A percentile compares a stretch with the other conserved stretches of the same genome.
Evolutionary conservation across 345 rosid species (phyloP).

Genomic region (Eucalyptus marginata): DNA sequence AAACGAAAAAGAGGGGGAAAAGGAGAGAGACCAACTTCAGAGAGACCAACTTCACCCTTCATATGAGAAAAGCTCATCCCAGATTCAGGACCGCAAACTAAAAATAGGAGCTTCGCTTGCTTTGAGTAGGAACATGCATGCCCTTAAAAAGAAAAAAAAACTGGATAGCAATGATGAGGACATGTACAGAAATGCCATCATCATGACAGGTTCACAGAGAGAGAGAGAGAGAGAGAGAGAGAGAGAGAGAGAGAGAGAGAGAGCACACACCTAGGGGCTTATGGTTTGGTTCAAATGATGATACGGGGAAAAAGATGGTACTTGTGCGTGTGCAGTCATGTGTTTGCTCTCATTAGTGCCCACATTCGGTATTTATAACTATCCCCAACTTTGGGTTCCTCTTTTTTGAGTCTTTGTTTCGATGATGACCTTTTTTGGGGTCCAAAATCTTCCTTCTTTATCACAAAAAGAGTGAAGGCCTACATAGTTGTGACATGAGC

Average conservation of each 20-base stretch:
- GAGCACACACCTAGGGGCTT: background rate
- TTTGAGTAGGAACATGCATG: background rate
- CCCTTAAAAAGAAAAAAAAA: background rate
- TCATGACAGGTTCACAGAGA: background rate
- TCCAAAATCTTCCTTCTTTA: background rate
- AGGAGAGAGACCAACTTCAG: background rate
- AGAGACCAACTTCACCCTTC: background rate
- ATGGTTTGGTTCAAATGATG: background rate
- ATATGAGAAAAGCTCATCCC: background rate
- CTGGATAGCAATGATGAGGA: background rate
- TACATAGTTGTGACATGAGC: background rate
- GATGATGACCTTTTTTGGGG: background rate
- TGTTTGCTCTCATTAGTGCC: background rate
- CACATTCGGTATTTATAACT: background rate
- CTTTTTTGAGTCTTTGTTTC: background rate
- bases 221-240: background rate
- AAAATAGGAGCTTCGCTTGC: background rate
- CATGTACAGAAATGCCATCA: background rate
- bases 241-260: background rate
- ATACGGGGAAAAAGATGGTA: background rate
- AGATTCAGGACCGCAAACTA: background rate
- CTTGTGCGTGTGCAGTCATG: background rate
- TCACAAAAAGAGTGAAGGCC: background rate
- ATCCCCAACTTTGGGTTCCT: background rate
- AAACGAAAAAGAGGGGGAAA: background rate